These are phyloP conservation scores for Talaromyces piceae DNA, from an alignment of 2,329 filamentous ascomycete species.

Conservation along the genomic window DNA sequence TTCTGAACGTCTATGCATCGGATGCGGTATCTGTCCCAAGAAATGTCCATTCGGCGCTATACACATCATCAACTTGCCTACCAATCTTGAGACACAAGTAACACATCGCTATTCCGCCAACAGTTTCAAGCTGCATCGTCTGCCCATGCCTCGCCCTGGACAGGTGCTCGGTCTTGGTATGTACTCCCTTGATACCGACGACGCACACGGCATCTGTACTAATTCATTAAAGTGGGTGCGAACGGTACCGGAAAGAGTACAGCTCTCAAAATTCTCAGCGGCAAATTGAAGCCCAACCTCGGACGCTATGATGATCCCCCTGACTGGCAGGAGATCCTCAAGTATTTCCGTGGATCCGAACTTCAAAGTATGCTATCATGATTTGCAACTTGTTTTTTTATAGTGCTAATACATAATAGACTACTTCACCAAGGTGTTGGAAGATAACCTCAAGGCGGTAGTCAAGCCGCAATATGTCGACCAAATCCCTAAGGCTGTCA, in stretches of 20 bases:
- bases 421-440: conserved; percentile 97
- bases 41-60: conserved; percentile 98
- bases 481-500: conserved; percentile 90
- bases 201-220: background rate
- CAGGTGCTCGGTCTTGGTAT: conserved; percentile 74
- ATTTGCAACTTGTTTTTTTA: background rate
- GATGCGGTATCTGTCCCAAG: conserved; percentile 99
- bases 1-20: conserved; percentile 90
- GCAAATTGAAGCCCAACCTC: conserved; percentile 97
- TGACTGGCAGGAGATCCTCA: conserved; percentile 98
- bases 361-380: conserved; percentile 70
- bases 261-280: conserved; percentile 96
- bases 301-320: conserved; percentile 93
- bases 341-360: conserved; percentile 96
- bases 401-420: conserved; percentile 45
- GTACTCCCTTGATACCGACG: background rate
- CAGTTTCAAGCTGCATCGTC: conserved; percentile 97
- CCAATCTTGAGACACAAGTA: conserved; percentile 96
- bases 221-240: conserved; percentile 62
- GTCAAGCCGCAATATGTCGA: conserved; percentile 99
- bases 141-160: conserved; percentile 91
- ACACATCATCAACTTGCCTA: conserved; percentile 99
- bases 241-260: conserved; percentile 99
- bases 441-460: conserved; percentile 94
- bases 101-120: conserved; percentile 98